Conservation (phyloP, 176 grass and related monocot species). For the Zea luxurians region DNA sequence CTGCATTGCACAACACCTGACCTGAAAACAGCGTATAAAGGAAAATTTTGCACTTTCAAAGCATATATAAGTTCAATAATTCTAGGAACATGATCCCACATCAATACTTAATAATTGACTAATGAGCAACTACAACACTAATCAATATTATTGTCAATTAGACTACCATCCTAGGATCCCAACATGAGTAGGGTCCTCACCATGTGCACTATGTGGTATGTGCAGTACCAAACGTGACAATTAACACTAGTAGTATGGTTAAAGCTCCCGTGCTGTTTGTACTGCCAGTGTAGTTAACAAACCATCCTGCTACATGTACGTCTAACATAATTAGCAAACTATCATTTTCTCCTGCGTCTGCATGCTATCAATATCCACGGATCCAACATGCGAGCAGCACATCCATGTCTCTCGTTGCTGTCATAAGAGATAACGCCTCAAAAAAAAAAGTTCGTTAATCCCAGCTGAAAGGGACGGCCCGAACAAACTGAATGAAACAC, state of each 20-base stretch:
- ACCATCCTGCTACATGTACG: not conserved
- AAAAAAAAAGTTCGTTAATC: slow-evolving; percentile 40
- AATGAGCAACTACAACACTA: not conserved
- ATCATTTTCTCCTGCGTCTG: not conserved
- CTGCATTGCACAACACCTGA: slow-evolving; percentile 29
- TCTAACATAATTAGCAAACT: not conserved
- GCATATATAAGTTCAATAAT: not conserved
- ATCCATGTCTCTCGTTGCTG: slow-evolving; percentile 28
- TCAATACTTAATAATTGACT: not conserved
- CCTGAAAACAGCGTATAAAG: not conserved
- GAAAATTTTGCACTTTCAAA: no score
- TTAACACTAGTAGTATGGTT: not conserved
- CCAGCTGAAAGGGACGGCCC: slow-evolving; percentile 24
- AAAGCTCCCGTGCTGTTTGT: not conserved
- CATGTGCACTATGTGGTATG: not conserved
- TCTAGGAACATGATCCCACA: slow-evolving; percentile 3
- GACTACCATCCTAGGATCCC: slow-evolving; percentile 2
- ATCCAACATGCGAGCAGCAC: slow-evolving; percentile 2
- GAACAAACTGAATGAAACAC: not conserved
- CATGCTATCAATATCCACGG: not conserved
- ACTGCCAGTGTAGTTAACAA: not conserved
- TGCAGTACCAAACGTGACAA: not conserved
- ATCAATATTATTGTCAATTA: not conserved
- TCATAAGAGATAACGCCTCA: slow-evolving; percentile 6
- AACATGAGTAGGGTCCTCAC: not conserved